Base-by-base conservation (phyloP, 192 early-diverging fungal species). In the Coemansia sp. region DNA sequence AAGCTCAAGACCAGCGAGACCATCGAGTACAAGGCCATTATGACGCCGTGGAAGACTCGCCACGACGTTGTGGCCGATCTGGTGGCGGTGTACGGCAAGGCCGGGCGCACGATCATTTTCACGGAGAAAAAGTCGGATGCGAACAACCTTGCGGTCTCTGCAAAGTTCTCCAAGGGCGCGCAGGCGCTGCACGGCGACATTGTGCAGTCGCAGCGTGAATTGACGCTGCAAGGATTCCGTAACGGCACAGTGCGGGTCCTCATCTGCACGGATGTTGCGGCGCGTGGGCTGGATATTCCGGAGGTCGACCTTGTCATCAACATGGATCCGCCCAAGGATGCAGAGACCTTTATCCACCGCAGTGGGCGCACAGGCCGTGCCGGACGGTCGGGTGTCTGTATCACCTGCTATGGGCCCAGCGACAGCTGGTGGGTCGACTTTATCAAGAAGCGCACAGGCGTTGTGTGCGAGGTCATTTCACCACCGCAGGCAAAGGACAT, bases 251-350 rank as follows among this genome's bases (percentile, higher is more conserved):
- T 96, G 32, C 69, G 93, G 90, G 85, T 94, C 71, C 90, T 97
- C 60, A 90, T 98, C 41, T 91, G 93, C 73, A 97, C 96, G 4
- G 96, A 98, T 77, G 96, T 98, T 20, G 88, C 91, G 43, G 95
- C 95, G 37, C 93, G 96, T 80, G 96, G 96, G 69, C 86, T 97
- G 65, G 95, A 97, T 86, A 96, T 98, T 69, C 94, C 94, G 46
- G 91, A 95, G 84, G 94, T 97, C 54, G 96, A 97, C 86, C 83
- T 98, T 43, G 96, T 98, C 19, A 93, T 98, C 85, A 97, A 98
- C 84, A 90, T 90, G 70, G 94, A 97, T 69, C 95, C 95, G 50
- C 95, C 95, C 63, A 87, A 88, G 75, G 95, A 98, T 76, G 86
- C 95, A 19, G 95, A 98, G 72, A 88, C 90, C 20, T 98, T 98